Evolutionary conservation across 352 stramenopile genomes (phyloP).

Genomic region (Globisporangium spiculum): DNA sequence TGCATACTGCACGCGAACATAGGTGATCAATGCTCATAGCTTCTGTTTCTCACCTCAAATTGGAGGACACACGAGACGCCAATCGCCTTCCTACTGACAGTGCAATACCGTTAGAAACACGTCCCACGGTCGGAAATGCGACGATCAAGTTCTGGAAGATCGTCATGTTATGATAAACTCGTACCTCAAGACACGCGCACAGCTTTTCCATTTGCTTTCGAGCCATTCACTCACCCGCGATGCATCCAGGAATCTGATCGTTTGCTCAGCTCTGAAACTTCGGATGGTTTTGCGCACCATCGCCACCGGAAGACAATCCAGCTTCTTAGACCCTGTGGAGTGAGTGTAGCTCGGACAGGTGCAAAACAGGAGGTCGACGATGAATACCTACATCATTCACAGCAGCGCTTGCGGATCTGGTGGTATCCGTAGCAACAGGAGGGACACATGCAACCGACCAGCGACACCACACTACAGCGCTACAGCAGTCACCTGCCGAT

Average conservation of each 20-base stretch:
- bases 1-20: background rate
- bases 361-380: background rate
- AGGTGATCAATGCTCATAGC: background rate
- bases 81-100: background rate
- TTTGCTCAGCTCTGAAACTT: background rate
- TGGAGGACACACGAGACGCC: background rate
- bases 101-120: background rate
- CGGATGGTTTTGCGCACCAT: background rate
- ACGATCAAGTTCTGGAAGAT: background rate
- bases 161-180: too few relatives aligned
- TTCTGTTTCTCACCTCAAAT: background rate
- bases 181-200: too few relatives aligned
- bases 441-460: background rate
- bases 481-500: background rate
- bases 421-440: background rate
- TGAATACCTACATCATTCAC: background rate
- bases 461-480: background rate
- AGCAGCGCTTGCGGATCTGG: background rate
- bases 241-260: background rate
- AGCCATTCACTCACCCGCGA: background rate
- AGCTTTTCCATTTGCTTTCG: background rate
- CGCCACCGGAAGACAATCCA: background rate
- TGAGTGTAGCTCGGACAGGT: background rate
- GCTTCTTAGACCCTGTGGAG: background rate
- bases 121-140: background rate